Evolutionary conservation across 2,329 filamentous ascomycete genomes (phyloP), one percentile per base, ranked within the genome.

Genomic region (Xylariales sp.): DNA sequence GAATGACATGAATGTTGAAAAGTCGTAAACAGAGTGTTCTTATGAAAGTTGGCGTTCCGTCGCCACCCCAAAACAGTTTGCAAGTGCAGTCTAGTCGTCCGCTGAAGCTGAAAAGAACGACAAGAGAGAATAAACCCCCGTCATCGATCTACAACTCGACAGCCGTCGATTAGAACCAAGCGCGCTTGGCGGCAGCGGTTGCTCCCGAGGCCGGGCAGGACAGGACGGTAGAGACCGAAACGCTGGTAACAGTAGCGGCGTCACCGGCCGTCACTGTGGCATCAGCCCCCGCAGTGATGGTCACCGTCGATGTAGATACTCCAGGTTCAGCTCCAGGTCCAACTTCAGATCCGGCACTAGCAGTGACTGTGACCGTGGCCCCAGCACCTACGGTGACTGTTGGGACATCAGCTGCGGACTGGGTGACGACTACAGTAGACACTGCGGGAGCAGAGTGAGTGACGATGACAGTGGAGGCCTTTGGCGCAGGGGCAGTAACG

Each of bases 301-400:
- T 48, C 31, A 50, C 41, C 5, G 46, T 48, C n/a, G 45, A 41
- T 4, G 46, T 48, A 29, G 42, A 36, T 14, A 28, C 38, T 12
- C 29, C 42, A 28, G 41, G 33, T 24, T 48, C 46, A 42, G 28
- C 33, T 6, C 43, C 37, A 22, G 44, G 46, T 25, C 40, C 31
- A 28, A 45, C 42, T n/a, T 27, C 24, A 27, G n/a, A n/a, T n/a
- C 40, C 36, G 24, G 31, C 31, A 5, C n/a, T 35, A 18, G 14
- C 31, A 38, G 39, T 28, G 20, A 27, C 31, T 32, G 46, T 48
- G 31, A 50, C 41, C 5, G 46, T 48, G 11, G 45, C 43, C 5
- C 45, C 49, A 27, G 42, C 38, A 38, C 43, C 40, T 24, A 45
- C 37, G 21, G 44, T 47, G 25, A 42, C 31, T 27, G 46, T 43